A percentile compares a stretch with the other conserved stretches of the same genome.
These are phyloP conservation scores for Onygenales sp. DNA, from an alignment of 2,329 filamentous ascomycete species.

Conservation along the genomic window DNA sequence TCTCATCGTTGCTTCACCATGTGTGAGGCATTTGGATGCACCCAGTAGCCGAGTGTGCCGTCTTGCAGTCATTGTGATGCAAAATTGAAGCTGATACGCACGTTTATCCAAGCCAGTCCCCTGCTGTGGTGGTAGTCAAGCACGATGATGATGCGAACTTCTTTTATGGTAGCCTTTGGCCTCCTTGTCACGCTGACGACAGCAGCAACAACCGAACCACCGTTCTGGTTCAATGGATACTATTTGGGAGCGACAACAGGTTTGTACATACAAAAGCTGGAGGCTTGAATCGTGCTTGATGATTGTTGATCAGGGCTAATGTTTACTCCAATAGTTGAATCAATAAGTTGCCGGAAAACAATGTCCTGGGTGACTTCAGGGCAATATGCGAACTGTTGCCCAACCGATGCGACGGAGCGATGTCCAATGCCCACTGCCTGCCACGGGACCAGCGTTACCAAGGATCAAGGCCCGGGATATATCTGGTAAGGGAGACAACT, in stretches of 20 bases:
- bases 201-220: background rate
- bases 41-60: too few relatives aligned
- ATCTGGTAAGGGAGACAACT: background rate
- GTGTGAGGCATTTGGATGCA: too few relatives aligned
- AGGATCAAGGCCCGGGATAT: background rate
- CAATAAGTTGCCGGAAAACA: background rate
- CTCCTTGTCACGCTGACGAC: background rate
- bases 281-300: background rate
- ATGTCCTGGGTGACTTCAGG: background rate
- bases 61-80: too few relatives aligned
- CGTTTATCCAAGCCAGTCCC: too few relatives aligned
- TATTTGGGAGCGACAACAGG: background rate
- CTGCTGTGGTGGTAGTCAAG: too few relatives aligned
- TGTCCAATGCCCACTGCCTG: constrained; percentile 2
- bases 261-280: background rate
- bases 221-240: constrained; percentile 3
- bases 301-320: background rate
- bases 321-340: background rate
- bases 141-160: background rate
- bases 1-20: too few relatives aligned
- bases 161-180: background rate
- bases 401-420: background rate
- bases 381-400: constrained; percentile 1
- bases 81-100: too few relatives aligned
- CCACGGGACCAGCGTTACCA: background rate